phyloP scores from a whole-genome alignment of 2,329 filamentous ascomycete species.

The Ascochyta pisi region DNA sequence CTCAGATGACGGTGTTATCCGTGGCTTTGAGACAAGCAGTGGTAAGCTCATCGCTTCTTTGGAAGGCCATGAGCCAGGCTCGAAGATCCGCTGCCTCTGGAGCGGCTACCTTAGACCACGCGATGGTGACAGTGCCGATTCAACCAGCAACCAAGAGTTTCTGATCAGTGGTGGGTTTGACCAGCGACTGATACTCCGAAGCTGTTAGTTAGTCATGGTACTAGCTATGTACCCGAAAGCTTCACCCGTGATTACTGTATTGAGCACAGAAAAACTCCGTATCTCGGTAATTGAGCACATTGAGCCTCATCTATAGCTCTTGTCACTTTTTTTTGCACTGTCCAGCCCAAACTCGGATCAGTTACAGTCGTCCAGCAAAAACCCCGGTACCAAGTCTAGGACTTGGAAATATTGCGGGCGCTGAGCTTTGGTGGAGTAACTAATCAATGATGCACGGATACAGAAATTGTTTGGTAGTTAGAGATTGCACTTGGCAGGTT shows the following conservation, averaged over 20 bases:
- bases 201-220: background rate
- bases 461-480: background rate
- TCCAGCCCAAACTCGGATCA: background rate
- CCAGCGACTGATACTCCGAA: constrained; percentile 66
- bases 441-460: background rate
- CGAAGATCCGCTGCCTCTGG: constrained; percentile 66
- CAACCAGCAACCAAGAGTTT: constrained; percentile 55
- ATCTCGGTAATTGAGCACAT: background rate
- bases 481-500: constrained; percentile 6
- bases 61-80: constrained; percentile 62
- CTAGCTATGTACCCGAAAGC: background rate
- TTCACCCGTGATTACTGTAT: background rate
- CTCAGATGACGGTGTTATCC: constrained; percentile 67
- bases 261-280: background rate
- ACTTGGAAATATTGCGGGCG: background rate
- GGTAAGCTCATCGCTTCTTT: constrained; percentile 63
- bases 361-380: background rate
- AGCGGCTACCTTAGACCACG: constrained; percentile 54
- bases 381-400: background rate
- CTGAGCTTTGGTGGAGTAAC: background rate
- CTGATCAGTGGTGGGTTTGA: constrained; percentile 71
- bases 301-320: background rate
- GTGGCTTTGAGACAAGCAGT: constrained; percentile 65
- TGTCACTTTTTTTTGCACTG: background rate
- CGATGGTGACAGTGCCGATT: constrained; percentile 15